phyloP scores from a whole-genome alignment of 306 rosid genomes.

The Dalbergia cochinchinensis region DNA sequence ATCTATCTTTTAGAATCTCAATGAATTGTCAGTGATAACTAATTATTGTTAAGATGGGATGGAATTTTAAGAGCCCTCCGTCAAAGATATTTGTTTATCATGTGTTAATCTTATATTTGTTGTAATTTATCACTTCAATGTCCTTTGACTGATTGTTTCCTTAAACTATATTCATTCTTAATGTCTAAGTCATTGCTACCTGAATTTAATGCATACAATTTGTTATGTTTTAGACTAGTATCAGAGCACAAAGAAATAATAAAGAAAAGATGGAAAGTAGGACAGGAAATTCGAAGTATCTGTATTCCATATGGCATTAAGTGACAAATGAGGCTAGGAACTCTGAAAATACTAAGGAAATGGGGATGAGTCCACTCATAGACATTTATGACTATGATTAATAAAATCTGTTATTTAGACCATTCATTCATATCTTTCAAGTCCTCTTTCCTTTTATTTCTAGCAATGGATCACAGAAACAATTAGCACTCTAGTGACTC shows the following conservation, averaged over 20 bases:
- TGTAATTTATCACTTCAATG: neutral
- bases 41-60: neutral
- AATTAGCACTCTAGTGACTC: neutral
- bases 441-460: neutral
- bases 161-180: conserved; percentile 23
- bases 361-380: no score
- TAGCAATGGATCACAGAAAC: neutral
- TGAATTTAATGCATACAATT: conserved; percentile 12
- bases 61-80: neutral
- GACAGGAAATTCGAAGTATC: no score
- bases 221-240: neutral
- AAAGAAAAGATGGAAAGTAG: no score
- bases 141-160: conserved; percentile 8
- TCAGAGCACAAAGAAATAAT: no score
- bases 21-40: neutral
- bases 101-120: conserved; percentile 21
- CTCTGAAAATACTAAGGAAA: no score
- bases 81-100: neutral
- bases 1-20: neutral
- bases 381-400: no score
- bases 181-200: conserved; percentile 28
- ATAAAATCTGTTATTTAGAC: no score
- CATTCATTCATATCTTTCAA: conserved; percentile 14
- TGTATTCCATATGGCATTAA: no score
- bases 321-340: no score